Percentiles rank a stretch among this genome's conserved stretches.
These are phyloP conservation scores for Paramarasmius palmivorus DNA, from an alignment of 1,284 basidiomycete species.

Conservation along the genomic window DNA sequence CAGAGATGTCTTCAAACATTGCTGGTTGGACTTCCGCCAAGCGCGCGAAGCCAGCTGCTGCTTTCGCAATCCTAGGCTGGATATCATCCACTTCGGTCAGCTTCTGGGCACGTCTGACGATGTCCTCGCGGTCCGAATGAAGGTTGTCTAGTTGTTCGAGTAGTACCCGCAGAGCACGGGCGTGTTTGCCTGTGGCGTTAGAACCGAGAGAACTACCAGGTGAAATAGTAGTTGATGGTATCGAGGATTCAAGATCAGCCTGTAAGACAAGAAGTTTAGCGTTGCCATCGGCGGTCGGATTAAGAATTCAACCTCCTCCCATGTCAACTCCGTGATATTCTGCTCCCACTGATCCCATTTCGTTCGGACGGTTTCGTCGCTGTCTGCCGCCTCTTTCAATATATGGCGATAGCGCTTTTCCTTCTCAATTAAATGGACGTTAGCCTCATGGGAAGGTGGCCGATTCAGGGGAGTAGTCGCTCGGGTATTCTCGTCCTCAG, in stretches of 20 bases:
- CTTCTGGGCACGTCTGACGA: slow-evolving; percentile 68
- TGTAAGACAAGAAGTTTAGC: slow-evolving; percentile 27
- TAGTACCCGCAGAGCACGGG: slow-evolving; percentile 73
- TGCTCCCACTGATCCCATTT: slow-evolving; percentile 90
- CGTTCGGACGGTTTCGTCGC: slow-evolving; percentile 72
- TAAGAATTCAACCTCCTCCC: slow-evolving; percentile 58
- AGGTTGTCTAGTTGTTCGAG: slow-evolving; percentile 85
- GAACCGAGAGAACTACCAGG: slow-evolving; percentile 31
- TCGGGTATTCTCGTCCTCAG: slow-evolving; percentile 78
- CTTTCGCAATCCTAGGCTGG: slow-evolving; percentile 65
- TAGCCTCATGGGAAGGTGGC: slow-evolving; percentile 77
- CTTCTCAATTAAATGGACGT: slow-evolving; percentile 69
- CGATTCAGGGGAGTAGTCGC: slow-evolving; percentile 50
- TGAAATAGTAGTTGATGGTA: slow-evolving; percentile 64
- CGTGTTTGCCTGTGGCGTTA: slow-evolving; percentile 57
- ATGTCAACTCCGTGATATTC: slow-evolving; percentile 70
- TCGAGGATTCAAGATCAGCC: slow-evolving; percentile 66
- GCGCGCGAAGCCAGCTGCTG: slow-evolving; percentile 62
- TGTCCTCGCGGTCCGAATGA: slow-evolving; percentile 57
- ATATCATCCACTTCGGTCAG: slow-evolving; percentile 78
- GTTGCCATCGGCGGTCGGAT: slow-evolving; percentile 9
- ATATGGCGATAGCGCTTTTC: slow-evolving; percentile 72
- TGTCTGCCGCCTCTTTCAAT: slow-evolving; percentile 71
- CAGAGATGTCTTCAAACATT: slow-evolving; percentile 84
- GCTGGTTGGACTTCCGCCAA: slow-evolving; percentile 77